phyloP scores from a whole-genome alignment of 176 grass and related monocot genomes.

The Phoenix dactylifera region DNA sequence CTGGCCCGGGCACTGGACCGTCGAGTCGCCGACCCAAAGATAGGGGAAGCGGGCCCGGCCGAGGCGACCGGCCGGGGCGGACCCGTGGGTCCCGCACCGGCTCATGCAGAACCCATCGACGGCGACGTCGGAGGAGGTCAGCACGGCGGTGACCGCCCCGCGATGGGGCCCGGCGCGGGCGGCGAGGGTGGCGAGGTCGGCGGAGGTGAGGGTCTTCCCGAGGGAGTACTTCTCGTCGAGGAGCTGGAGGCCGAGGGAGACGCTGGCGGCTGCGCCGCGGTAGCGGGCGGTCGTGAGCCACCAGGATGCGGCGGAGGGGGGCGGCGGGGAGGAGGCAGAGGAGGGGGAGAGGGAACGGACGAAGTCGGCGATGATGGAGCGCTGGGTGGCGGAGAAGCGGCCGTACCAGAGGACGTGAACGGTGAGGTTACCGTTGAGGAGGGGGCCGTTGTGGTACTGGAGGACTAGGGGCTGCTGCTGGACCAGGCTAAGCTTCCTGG shows the following conservation, averaged over 20 bases:
- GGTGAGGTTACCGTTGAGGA: slow-evolving; percentile 59
- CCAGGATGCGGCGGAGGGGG: slow-evolving; percentile 79
- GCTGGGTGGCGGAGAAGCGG: slow-evolving; percentile 47
- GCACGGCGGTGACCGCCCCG: slow-evolving; percentile 42
- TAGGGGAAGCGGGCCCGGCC: slow-evolving; percentile 36
- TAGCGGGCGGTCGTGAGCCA: slow-evolving; percentile 48
- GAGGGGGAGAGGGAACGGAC: slow-evolving; percentile 39
- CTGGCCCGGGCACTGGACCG: slow-evolving; percentile 61
- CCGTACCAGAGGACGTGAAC: slow-evolving; percentile 80
- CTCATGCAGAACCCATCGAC: slow-evolving; percentile 57
- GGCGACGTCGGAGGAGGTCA: slow-evolving; percentile 54
- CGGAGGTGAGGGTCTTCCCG: slow-evolving; percentile 36
- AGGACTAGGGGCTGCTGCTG: slow-evolving; percentile 55
- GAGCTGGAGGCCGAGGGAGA: slow-evolving; percentile 40
- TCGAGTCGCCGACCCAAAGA: slow-evolving; percentile 74
- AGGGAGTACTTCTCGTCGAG: slow-evolving; percentile 38
- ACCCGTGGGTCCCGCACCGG: slow-evolving; percentile 53
- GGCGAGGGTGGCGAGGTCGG: slow-evolving; percentile 45
- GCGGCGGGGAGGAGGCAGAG: rapidly evolving
- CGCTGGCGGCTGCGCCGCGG: slow-evolving; percentile 30
- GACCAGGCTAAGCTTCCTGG: slow-evolving; percentile 57
- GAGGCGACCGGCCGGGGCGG: slow-evolving; percentile 25
- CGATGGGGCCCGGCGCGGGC: slow-evolving; percentile 34
- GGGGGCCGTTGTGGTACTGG: slow-evolving; percentile 43
- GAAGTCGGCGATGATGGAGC: slow-evolving; percentile 53